Evolutionary conservation across 2,329 filamentous ascomycete genomes (phyloP), one percentile per base, ranked within the genome.

Genomic region (Xylaria sp.): DNA sequence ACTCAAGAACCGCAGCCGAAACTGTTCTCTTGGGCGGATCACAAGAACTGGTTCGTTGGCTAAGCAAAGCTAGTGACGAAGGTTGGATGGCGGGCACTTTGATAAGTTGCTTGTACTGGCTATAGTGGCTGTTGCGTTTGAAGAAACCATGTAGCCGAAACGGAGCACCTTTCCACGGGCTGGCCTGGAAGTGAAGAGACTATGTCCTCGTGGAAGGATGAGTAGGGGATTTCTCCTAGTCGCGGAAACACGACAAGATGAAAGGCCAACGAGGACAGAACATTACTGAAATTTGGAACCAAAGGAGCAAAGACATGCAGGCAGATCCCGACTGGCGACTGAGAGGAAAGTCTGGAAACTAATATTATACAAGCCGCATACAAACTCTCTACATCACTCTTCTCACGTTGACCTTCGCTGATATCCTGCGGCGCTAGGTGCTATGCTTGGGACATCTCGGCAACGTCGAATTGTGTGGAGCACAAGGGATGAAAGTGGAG

Each of bases 1-100:
- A 66, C 64, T 70, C 66, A 68, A 61, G 67, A 70, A 68, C 66
- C 61, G 62, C 65, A 67, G 63, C 62, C 57, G 55, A 59, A 61
- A 59, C 49, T 63, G 58, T 62, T 59, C 60, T 59, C 59, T 39
- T 59, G 44, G 59, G 48, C 57, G 58, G 54, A 58, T 47, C 58
- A 58, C 56, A 64, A 56, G 57, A 65, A 66, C 59, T 58, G 49
- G 59, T 61, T 62, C 60, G 53, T 52, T 58, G 48, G 51, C 52
- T 18, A 42, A 50, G 48, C 52, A 52, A 49, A 47, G 39, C 42
- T 51, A 30, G 54, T 56, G 53, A 55, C 4, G 49, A 57, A 52
- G 46, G 37, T n/a, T 23, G 49, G 63, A 18, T 52, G 50, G 52
- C 42, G 23, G 34, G 13, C 44, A 59, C 35, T 54, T 46, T 16